Conservation (phyloP, 192 early-diverging fungal genomes). For the Paraglomus brasilianum region DNA sequence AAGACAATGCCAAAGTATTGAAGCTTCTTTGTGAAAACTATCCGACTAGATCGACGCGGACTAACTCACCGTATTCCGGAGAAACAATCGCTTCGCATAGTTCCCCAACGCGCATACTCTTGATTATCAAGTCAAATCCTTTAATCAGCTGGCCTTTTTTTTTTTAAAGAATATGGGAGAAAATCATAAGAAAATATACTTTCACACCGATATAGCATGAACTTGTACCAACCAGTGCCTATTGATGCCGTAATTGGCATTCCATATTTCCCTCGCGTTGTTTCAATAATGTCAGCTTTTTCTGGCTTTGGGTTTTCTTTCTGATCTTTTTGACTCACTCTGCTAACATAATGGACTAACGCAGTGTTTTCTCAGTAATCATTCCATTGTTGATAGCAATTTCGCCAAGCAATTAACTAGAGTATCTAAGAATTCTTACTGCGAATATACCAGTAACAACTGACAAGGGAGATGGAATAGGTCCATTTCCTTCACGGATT, state of each 20-base stretch:
- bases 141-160: constrained; percentile 42
- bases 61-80: constrained; percentile 40
- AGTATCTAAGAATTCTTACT: too few species aligned
- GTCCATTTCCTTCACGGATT: constrained; percentile 3
- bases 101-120: constrained; percentile 48
- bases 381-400: too few species aligned
- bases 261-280: background rate
- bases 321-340: background rate
- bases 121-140: constrained; percentile 41
- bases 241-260: background rate
- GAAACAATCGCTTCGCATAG: constrained; percentile 38
- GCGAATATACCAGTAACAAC: background rate
- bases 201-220: background rate
- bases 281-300: background rate
- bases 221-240: background rate
- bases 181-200: background rate
- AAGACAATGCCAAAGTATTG: background rate
- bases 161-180: background rate
- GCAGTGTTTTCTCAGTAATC: background rate
- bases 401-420: too few species aligned
- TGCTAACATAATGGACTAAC: background rate
- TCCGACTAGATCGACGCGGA: background rate
- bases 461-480: background rate
- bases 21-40: background rate
- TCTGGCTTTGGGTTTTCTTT: background rate